Evolutionary conservation across 345 rosid genomes (phyloP).

Genomic region (Durio zibethinus): DNA sequence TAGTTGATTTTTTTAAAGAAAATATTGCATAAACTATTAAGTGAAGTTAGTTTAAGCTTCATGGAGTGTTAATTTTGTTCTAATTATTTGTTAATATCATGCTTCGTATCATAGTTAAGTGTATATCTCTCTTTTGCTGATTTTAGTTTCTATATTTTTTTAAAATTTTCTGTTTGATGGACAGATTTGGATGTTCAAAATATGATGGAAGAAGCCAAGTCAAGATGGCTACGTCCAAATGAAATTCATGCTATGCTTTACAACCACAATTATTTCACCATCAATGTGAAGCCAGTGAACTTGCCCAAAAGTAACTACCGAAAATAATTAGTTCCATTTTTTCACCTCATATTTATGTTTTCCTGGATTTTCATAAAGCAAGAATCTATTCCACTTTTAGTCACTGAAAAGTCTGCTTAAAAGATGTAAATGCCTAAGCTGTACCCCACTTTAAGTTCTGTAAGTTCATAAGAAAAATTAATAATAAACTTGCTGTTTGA

Average conservation of each 20-base stretch:
- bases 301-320: conserved; percentile 66
- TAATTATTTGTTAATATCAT: background rate
- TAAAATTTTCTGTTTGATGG: conserved; percentile 14
- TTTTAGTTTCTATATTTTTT: conserved; percentile 4
- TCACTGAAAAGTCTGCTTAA: background rate
- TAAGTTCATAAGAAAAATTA: background rate
- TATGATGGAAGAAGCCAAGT: conserved; percentile 70
- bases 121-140: background rate
- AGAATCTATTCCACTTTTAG: background rate
- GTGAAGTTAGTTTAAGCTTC: background rate
- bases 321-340: background rate
- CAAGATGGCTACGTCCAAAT: conserved; percentile 96
- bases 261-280: conserved; percentile 63
- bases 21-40: background rate
- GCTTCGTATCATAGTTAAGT: background rate
- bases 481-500: background rate
- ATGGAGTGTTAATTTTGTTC: background rate
- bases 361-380: background rate
- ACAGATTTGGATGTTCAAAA: conserved; percentile 73
- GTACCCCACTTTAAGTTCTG: background rate
- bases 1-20: background rate
- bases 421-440: background rate
- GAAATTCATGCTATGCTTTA: conserved; percentile 85
- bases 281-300: conserved; percentile 77
- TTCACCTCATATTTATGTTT: background rate